A percentile compares a stretch with the other conserved stretches of the same genome.
Conservation (phyloP, 768 basidiomycete genomes). For the Termitomyces bulborhizus region DNA sequence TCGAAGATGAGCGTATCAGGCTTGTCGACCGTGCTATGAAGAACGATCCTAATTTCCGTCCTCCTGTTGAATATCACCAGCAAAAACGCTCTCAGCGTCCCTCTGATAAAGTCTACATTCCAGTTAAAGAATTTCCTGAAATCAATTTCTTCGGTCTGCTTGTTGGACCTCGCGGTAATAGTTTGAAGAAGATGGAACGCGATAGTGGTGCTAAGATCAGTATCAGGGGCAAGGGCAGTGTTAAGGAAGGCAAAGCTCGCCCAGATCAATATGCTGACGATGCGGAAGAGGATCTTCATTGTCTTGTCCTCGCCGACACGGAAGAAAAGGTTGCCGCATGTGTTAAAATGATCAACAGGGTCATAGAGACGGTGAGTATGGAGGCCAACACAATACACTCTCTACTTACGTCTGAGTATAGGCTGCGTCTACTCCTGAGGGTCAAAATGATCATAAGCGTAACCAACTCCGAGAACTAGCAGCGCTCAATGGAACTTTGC, state of each 20-base stretch:
- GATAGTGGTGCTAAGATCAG: conserved; percentile 98
- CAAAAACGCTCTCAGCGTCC: conserved; percentile 91
- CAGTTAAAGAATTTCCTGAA: conserved; percentile 99
- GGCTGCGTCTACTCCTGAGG: conserved; percentile 99
- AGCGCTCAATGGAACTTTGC: conserved; percentile 95
- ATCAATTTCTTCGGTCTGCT: conserved; percentile 99
- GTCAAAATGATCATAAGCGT: conserved; percentile 98
- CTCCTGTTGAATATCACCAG: conserved; percentile 94
- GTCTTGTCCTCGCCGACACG: conserved; percentile 88
- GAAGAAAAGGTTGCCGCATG: conserved; percentile 90
- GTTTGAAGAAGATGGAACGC: conserved; percentile 99
- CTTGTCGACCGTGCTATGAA: conserved; percentile 97
- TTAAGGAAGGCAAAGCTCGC: conserved; percentile 97
- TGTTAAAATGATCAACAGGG: conserved; percentile 93
- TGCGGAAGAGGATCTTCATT: conserved; percentile 98
- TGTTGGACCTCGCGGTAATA: conserved; percentile 97
- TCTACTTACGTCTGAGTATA: conserved; percentile 24
- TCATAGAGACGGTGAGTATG: conserved; percentile 88
- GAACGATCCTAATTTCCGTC: conserved; percentile 95
- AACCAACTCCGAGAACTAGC: conserved; percentile 98
- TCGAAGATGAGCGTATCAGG: conserved; percentile 86
- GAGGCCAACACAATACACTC: background rate
- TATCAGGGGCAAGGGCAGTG: conserved; percentile 96
- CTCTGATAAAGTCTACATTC: conserved; percentile 98
- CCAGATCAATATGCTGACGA: conserved; percentile 94